Conservation (phyloP, 148 eudicot genomes). For the Camellia japonica region DNA sequence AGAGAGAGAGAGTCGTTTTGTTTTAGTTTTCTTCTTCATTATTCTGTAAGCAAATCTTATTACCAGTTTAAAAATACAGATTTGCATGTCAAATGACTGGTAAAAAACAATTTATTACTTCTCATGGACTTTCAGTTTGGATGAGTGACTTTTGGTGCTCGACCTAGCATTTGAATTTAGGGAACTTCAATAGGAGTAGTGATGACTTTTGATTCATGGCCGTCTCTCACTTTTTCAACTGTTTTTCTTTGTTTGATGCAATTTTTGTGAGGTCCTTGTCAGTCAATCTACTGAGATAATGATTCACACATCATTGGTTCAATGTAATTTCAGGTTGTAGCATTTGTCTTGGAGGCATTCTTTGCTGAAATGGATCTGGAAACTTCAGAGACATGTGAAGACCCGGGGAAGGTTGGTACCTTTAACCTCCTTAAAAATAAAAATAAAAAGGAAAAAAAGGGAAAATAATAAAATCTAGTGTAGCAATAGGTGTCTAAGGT, state of each 20-base stretch:
- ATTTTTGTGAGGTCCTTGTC: not conserved
- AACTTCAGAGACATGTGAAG: not conserved
- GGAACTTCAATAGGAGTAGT: not conserved
- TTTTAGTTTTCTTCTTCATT: too few species aligned
- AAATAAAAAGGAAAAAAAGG: not conserved
- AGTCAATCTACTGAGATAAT: not conserved
- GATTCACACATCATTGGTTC: not conserved
- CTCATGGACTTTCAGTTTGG: not conserved
- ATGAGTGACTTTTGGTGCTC: not conserved
- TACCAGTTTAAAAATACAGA: too few species aligned
- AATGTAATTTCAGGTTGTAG: slow-evolving; percentile 24
- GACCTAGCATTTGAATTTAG: not conserved
- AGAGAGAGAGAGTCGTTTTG: too few species aligned
- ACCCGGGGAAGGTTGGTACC: not conserved
- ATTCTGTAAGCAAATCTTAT: too few species aligned
- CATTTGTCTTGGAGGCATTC: not conserved
- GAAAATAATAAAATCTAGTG: not conserved
- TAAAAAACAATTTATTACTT: too few species aligned
- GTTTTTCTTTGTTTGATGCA: not conserved
- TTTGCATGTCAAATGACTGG: too few species aligned
- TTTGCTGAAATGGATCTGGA: not conserved
- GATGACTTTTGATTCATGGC: not conserved
- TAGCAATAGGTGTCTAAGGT: not conserved
- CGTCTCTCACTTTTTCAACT: not conserved
- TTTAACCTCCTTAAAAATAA: not conserved